A percentile compares a stretch with the other conserved stretches of the same genome.
These are phyloP conservation scores for Lasiodiplodia sp. DNA, from an alignment of 2,329 filamentous ascomycete genomes.

Conservation along the genomic window DNA sequence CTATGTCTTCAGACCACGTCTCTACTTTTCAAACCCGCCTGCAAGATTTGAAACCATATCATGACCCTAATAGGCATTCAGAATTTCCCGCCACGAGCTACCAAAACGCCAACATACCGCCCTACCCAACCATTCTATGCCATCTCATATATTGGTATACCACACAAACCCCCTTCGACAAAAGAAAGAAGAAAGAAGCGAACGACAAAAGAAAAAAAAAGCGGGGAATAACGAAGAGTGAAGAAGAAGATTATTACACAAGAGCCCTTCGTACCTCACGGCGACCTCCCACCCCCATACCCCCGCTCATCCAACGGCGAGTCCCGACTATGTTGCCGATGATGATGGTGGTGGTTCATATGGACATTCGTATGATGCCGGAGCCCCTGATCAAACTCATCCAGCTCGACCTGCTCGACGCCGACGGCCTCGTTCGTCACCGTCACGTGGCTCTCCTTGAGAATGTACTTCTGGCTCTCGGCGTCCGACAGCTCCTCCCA, in stretches of 20 bases:
- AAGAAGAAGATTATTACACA: neutral
- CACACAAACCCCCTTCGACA: neutral
- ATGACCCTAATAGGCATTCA: neutral
- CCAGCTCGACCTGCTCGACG: neutral
- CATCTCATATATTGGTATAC: neutral
- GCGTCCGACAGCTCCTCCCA: constrained; percentile 33
- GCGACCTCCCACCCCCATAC: no score
- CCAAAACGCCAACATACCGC: neutral
- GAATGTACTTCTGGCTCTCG: constrained; percentile 49
- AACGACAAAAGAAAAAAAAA: neutral
- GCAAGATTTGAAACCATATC: neutral
- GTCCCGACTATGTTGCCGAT: neutral
- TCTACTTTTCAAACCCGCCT: neutral
- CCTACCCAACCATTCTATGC: neutral
- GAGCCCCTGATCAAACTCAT: neutral
- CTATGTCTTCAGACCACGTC: neutral
- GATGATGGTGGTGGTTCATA: neutral
- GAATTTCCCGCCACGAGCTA: neutral
- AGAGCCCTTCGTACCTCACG: no score
- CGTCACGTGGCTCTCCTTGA: constrained; percentile 40
- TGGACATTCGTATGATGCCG: neutral
- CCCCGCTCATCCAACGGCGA: neutral
- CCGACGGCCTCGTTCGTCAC: constrained; percentile 6
- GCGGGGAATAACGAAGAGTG: neutral
- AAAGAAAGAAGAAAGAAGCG: neutral